phyloP scores from a whole-genome alignment of 2,329 filamentous ascomycete genomes.

The Alternaria sp. region DNA sequence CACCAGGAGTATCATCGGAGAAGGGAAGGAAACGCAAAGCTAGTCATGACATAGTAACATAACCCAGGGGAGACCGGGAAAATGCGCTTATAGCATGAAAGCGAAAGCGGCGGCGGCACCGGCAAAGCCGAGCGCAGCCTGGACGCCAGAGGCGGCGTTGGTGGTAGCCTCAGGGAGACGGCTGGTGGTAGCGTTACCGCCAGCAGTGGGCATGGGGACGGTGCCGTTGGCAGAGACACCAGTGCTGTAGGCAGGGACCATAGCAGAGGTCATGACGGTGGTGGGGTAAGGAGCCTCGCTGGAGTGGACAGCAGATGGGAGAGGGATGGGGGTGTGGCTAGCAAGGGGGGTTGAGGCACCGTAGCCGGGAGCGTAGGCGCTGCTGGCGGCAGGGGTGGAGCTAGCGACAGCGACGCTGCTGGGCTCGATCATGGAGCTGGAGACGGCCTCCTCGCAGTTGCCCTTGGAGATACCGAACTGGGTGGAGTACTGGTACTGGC shows the following conservation, averaged over 20 bases:
- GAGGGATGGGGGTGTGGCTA: conserved; percentile 20
- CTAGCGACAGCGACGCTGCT: conserved; percentile 5
- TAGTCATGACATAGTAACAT: conserved; percentile 28
- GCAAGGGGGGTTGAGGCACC: conserved; percentile 13
- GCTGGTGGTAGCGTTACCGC: conserved; percentile 34
- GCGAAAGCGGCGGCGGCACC: conserved; percentile 54
- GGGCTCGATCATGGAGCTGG: conserved; percentile 29
- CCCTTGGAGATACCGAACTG: conserved; percentile 68
- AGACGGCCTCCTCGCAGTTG: conserved; percentile 31
- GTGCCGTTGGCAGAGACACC: conserved; percentile 36
- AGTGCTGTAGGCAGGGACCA: conserved; percentile 30
- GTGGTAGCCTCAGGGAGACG: conserved; percentile 41
- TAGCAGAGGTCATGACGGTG: conserved; percentile 25
- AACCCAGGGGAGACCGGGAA: background rate
- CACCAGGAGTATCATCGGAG: conserved; percentile 7
- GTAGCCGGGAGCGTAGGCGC: conserved; percentile 14
- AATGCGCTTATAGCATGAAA: conserved; percentile 49
- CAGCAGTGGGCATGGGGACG: conserved; percentile 42
- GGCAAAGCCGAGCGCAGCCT: conserved; percentile 51
- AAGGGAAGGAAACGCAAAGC: conserved; percentile 4
- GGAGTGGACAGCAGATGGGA: conserved; percentile 14
- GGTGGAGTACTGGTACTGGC: conserved; percentile 67
- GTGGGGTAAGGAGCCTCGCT: conserved; percentile 24
- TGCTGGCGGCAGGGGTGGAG: conserved; percentile 15
- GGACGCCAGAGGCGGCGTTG: conserved; percentile 41